Percentiles rank a stretch among this genome's conserved stretches.
These are phyloP conservation scores for Phanerochaete sordida DNA, from an alignment of 768 basidiomycete genomes.

Conservation along the genomic window DNA sequence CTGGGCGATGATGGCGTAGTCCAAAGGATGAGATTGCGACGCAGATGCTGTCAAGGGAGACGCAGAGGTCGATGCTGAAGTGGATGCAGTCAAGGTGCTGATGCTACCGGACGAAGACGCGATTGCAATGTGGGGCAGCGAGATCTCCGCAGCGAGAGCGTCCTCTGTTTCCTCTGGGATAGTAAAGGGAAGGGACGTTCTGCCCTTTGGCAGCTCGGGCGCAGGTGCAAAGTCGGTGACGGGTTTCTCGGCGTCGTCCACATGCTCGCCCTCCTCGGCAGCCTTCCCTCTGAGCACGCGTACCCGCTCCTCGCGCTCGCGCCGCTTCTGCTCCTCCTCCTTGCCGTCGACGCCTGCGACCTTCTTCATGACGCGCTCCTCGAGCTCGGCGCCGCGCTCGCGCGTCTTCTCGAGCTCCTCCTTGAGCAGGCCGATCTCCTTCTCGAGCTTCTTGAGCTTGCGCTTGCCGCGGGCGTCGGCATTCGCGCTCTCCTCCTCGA, in stretches of 20 bases:
- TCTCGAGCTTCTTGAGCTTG: conserved; percentile 69
- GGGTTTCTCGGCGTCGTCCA: conserved; percentile 4
- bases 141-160: neutral
- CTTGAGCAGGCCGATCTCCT: conserved; percentile 71
- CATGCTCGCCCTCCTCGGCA: conserved; percentile 4
- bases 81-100: conserved; percentile 15
- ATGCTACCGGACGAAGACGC: neutral
- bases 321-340: conserved; percentile 34
- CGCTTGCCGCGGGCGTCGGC: conserved; percentile 67
- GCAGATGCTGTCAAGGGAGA: conserved; percentile 5
- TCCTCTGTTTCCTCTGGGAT: neutral
- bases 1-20: conserved; percentile 59
- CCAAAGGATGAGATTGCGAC: conserved; percentile 5
- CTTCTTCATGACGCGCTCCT: conserved; percentile 51
- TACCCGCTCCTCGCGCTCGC: conserved; percentile 47
- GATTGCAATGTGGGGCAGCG: neutral
- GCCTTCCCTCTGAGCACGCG: conserved; percentile 43
- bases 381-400: conserved; percentile 64
- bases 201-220: conserved; percentile 13
- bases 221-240: conserved; percentile 26
- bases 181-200: neutral
- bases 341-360: conserved; percentile 25
- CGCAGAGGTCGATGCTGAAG: conserved; percentile 5
- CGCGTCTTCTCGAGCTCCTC: conserved; percentile 79
- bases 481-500: conserved; percentile 66